Base-by-base conservation (phyloP, 345 rosid species). In the Camelina sativa region DNA sequence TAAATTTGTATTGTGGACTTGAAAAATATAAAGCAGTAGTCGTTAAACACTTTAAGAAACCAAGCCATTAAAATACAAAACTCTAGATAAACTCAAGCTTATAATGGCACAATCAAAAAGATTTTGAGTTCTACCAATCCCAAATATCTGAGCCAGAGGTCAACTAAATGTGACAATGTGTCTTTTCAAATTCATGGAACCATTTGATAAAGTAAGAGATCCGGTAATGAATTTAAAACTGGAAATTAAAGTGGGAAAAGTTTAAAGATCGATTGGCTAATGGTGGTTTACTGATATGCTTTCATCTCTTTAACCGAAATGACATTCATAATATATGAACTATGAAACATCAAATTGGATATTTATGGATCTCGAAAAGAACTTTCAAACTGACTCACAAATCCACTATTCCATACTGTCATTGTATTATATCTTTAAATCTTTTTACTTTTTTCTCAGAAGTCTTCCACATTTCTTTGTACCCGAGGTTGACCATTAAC, bases 391-490 rank as follows among this genome's bases (percentile, higher is more conserved):
- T 61, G 53, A 72, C 62, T 72, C 76, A 62, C 28, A 38, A 12
- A 25, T 72, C 76, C 76, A 72, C n/a, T 62, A 40, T 51, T 17
- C 62, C 58, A 32, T 43, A 43, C 47, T 6, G 13, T 12, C n/a
- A 43, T 43, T 40, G 5, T 43, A 0, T 9, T 53, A 68, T 43
- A 22, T 43, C 1, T 9, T 16, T 34, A 17, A 40, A 4, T 47
- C 7, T 3, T 23, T 52, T 38, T 40, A 22, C 13, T 32, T 1
- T 1, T 12, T 46, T 7, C 22, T 15, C 32, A 11, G 40, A 23
- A 25, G 50, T 41, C 5, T 55, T 44, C 44, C 20, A 25, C n/a
- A 34, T 32, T 43, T 69, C 43, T 30, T 23, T 54, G 4, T n/a
- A 54, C 13, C 13, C 2, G 32, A 22, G 23, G 61, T 40, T 54